Percentiles rank a stretch among this genome's conserved stretches.
Evolutionary conservation across 2,329 filamentous ascomycete species (phyloP).

Genomic region (Didymella exigua): DNA sequence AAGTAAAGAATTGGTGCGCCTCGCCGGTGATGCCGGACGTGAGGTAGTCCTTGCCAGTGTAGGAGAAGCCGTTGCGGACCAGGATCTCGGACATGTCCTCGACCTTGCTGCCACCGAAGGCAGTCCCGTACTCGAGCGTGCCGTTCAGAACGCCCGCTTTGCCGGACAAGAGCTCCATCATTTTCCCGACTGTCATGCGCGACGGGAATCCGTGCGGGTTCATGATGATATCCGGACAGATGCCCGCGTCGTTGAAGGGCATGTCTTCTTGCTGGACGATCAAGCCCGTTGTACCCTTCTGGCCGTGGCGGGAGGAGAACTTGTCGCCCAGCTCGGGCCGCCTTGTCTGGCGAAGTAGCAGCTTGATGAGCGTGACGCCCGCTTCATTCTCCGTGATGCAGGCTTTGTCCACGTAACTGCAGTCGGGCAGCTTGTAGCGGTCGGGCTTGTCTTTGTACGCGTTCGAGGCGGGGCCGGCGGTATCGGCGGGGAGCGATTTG

Average conservation of each 20-base stretch:
- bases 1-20: slow-evolving; percentile 91
- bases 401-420: slow-evolving; percentile 92
- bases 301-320: slow-evolving; percentile 96
- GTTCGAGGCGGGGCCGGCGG: slow-evolving; percentile 70
- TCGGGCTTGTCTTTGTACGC: slow-evolving; percentile 70
- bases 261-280: slow-evolving; percentile 97
- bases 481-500: slow-evolving; percentile 83
- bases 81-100: slow-evolving; percentile 88
- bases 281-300: slow-evolving; percentile 96
- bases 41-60: slow-evolving; percentile 96
- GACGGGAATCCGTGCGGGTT: slow-evolving; percentile 99
- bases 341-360: slow-evolving; percentile 94
- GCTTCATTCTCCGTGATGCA: slow-evolving; percentile 87
- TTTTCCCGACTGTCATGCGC: slow-evolving; percentile 98
- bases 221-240: slow-evolving; percentile 99
- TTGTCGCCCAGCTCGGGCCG: slow-evolving; percentile 96
- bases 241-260: slow-evolving; percentile 88
- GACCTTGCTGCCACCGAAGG: slow-evolving; percentile 81
- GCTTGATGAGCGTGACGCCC: slow-evolving; percentile 86
- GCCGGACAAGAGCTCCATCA: slow-evolving; percentile 91
- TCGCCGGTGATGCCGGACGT: slow-evolving; percentile 96
- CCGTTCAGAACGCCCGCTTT: slow-evolving; percentile 90
- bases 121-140: slow-evolving; percentile 86
- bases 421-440: slow-evolving; percentile 83
- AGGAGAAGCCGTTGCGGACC: slow-evolving; percentile 88